phyloP scores from a whole-genome alignment of 257 asterid genomes.

The Penstemon eatonii region DNA sequence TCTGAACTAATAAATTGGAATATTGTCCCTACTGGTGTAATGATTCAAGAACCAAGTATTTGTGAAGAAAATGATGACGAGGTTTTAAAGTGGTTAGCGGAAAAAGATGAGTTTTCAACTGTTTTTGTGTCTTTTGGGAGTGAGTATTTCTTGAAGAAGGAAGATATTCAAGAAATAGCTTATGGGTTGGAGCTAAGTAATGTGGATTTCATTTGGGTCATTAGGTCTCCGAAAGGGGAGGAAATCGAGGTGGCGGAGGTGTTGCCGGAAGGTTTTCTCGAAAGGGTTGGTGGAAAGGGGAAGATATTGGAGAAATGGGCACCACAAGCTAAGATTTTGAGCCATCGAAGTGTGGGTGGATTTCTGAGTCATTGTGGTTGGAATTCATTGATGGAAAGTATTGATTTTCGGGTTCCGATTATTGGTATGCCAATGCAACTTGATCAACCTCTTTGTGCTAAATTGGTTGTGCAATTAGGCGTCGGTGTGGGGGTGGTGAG shows the following conservation, averaged over 20 bases:
- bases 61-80: conserved; percentile 17
- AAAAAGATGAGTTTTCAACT: conserved; percentile 42
- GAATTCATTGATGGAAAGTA: conserved; percentile 60
- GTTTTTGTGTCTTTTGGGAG: conserved; percentile 62
- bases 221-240: conserved; percentile 45
- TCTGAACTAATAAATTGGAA: conserved; percentile 31
- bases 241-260: conserved; percentile 16
- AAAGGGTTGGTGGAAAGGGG: conserved; percentile 46
- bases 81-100: conserved; percentile 52
- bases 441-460: conserved; percentile 68
- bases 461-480: conserved; percentile 51
- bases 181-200: conserved; percentile 55
- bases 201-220: conserved; percentile 59
- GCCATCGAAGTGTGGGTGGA: conserved; percentile 51
- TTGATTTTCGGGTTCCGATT: conserved; percentile 50
- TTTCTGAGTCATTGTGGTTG: conserved; percentile 72
- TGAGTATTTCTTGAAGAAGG: conserved; percentile 53
- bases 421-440: conserved; percentile 62
- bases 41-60: conserved; percentile 30
- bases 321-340: conserved; percentile 50
- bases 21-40: conserved; percentile 54
- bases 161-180: conserved; percentile 53
- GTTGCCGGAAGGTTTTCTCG: conserved; percentile 48
- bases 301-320: conserved; percentile 56
- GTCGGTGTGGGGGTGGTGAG: conserved; percentile 57